Percentiles rank a stretch among this genome's conserved stretches.
Conservation (phyloP, 192 early-diverging fungal genomes). For the Coemansia reversa region DNA sequence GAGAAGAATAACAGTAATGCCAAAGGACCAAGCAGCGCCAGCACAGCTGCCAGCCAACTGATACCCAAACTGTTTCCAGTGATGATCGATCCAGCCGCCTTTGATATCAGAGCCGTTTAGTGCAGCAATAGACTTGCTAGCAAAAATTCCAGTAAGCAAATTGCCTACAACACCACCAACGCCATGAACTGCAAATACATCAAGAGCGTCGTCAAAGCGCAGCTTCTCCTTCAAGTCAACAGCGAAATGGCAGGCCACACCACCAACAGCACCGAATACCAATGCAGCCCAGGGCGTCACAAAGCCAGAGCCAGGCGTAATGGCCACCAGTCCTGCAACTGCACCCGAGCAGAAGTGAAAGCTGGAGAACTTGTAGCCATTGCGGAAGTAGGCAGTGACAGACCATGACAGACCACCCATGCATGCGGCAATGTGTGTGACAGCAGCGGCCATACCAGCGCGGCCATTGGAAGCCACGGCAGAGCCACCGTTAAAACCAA, state of each 20-base stretch:
- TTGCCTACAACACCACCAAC: conserved; percentile 81
- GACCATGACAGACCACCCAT: conserved; percentile 84
- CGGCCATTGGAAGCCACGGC: conserved; percentile 77
- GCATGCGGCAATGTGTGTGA: conserved; percentile 84
- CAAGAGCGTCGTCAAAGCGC: conserved; percentile 89
- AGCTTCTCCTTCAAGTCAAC: conserved; percentile 80
- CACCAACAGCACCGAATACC: conserved; percentile 76
- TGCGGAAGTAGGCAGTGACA: conserved; percentile 70
- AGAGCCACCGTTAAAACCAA: conserved; percentile 94
- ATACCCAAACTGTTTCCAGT: conserved; percentile 76
- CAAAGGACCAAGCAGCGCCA: conserved; percentile 75
- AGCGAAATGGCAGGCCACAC: conserved; percentile 75
- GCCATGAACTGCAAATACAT: conserved; percentile 90
- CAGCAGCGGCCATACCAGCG: conserved; percentile 80
- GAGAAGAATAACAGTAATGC: conserved; percentile 71
- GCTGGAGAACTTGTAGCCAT: conserved; percentile 79
- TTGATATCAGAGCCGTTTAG: conserved; percentile 63
- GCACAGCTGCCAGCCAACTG: conserved; percentile 74
- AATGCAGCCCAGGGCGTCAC: conserved; percentile 80
- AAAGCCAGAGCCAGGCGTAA: conserved; percentile 89
- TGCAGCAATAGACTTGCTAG: conserved; percentile 64
- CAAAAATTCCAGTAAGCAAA: conserved; percentile 85
- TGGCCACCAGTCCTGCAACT: conserved; percentile 87
- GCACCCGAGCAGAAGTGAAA: conserved; percentile 95
- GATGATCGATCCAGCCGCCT: conserved; percentile 79